These are phyloP conservation scores for Phytophthora agathidicida DNA, from an alignment of 352 stramenopile species.

Conservation along the genomic window DNA sequence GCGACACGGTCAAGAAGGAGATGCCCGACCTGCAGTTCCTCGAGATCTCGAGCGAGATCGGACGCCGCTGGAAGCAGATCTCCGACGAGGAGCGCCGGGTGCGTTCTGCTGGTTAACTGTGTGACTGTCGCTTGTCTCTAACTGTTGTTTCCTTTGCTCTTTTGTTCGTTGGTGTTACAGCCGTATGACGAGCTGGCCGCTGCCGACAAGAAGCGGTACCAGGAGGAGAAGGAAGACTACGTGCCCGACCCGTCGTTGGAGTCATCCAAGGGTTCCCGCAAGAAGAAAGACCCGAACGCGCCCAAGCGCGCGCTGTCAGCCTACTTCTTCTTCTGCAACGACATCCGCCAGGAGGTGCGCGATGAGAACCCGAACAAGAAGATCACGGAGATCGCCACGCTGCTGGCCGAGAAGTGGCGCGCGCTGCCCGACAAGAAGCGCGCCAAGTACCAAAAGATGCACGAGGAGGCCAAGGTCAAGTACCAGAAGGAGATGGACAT, in stretches of 20 bases:
- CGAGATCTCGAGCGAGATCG: slow-evolving; percentile 88
- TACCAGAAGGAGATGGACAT: slow-evolving; percentile 92
- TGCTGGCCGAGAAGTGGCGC: slow-evolving; percentile 87
- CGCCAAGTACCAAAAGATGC: slow-evolving; percentile 88
- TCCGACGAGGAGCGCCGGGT: slow-evolving; percentile 66
- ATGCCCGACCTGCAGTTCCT: slow-evolving; percentile 88
- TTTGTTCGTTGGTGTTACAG: slow-evolving; percentile 26
- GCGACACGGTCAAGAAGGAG: slow-evolving; percentile 88
- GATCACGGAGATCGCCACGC: slow-evolving; percentile 92
- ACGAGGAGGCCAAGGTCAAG: slow-evolving; percentile 82
- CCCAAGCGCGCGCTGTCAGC: slow-evolving; percentile 95
- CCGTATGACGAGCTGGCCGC: slow-evolving; percentile 87
- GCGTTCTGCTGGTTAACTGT: slow-evolving; percentile 11
- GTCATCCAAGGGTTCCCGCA: slow-evolving; percentile 59
- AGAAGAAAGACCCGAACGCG: slow-evolving; percentile 93
- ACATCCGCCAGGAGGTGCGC: slow-evolving; percentile 90
- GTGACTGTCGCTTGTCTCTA: background rate
- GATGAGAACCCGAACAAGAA: slow-evolving; percentile 94
- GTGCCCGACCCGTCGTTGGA: slow-evolving; percentile 86
- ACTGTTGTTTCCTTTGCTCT: background rate
- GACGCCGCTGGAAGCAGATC: slow-evolving; percentile 84
- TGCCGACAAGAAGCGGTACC: slow-evolving; percentile 87
- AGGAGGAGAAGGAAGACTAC: slow-evolving; percentile 91
- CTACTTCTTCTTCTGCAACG: slow-evolving; percentile 97
- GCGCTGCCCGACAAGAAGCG: slow-evolving; percentile 93